Evolutionary conservation across 2,329 filamentous ascomycete species (phyloP), one percentile per base, ranked within the genome.

Genomic region (Penicillium nordicum): DNA sequence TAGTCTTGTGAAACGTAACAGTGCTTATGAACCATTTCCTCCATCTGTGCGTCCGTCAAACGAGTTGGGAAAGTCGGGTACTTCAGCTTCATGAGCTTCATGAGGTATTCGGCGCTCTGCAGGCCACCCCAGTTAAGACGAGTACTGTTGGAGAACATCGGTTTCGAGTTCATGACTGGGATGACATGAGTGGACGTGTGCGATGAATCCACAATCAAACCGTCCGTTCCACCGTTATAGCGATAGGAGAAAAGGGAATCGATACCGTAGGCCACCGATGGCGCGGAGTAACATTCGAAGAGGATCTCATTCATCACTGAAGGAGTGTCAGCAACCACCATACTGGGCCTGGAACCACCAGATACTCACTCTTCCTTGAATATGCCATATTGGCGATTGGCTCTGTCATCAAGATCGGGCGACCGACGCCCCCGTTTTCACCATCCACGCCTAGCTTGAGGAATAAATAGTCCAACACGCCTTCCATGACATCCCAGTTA

Each of bases 401-500:
- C 75, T 99, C 94, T 0, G 94, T 99, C 87, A 99, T 92, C 64
- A 99, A 88, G 58, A 99, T 84, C 1, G 93, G 92, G 67, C 92
- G 81, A 67, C 93, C 91, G 60, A 99, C 85, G 25, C 83, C 80
- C 9, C 90, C 90, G 47, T 88, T 84, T 4, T 80, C 79, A 4
- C 75, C 85, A 63, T 95, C 91, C 65, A 99, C 82, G 5, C 94
- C 94, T 53, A 99, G 78, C 76, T 97, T 97, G 64, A 97, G 81
- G 73, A 99, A 99, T 41, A 92, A 83, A 74, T 97, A 97, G 76
- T 99, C 94, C 45, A 99, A 77, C 5, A 97, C 82, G 57, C 93
- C 92, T 74, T 99, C 94, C 85, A 96, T 92, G 34, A 92, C 92
- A 74, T 99, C 94, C 92, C 95, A 99, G 72, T 97, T 97, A 73